A percentile compares a stretch with the other conserved stretches of the same genome.
These are phyloP conservation scores for Phytophthora lateralis DNA, from an alignment of 352 stramenopile genomes.

Conservation along the genomic window DNA sequence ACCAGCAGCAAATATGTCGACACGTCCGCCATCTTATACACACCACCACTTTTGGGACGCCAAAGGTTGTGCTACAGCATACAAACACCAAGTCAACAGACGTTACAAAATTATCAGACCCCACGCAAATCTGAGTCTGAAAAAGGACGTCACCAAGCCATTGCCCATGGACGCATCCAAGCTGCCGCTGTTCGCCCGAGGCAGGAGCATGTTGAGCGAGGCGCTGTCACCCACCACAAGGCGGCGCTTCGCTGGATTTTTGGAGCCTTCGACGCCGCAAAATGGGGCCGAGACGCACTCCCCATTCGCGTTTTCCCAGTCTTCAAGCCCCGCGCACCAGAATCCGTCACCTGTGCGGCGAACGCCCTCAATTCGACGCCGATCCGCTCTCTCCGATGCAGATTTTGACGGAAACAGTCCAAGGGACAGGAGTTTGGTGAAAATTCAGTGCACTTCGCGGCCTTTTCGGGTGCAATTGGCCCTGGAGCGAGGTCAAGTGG, in stretches of 20 bases:
- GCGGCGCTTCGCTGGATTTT: slow-evolving; percentile 55
- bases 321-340: slow-evolving; percentile 2
- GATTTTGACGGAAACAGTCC: slow-evolving; percentile 10
- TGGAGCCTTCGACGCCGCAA: slow-evolving; percentile 24
- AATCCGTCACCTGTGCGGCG: slow-evolving; percentile 10
- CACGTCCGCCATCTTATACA: slow-evolving; percentile 21
- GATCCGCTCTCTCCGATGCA: slow-evolving; percentile 33
- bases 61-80: slow-evolving; percentile 12
- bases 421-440: slow-evolving; percentile 42
- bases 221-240: slow-evolving; percentile 59
- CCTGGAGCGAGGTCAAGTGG: slow-evolving; percentile 44
- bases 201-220: slow-evolving; percentile 57
- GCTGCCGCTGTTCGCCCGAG: slow-evolving; percentile 36
- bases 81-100: slow-evolving; percentile 28
- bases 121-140: slow-evolving; percentile 11
- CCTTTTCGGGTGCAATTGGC: slow-evolving; percentile 60
- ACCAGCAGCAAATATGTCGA: slow-evolving; percentile 75
- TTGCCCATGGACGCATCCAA: slow-evolving; percentile 27
- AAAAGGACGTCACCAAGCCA: slow-evolving; percentile 1
- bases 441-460: slow-evolving; percentile 49
- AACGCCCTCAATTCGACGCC: slow-evolving; percentile 25
- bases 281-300: slow-evolving; percentile 10
- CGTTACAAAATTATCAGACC: slow-evolving; percentile 19
- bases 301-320: slow-evolving; percentile 21
- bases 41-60: slow-evolving; percentile 14